These are phyloP conservation scores for Oryza brachyantha DNA, from an alignment of 176 grass and related monocot genomes.

Conservation along the genomic window DNA sequence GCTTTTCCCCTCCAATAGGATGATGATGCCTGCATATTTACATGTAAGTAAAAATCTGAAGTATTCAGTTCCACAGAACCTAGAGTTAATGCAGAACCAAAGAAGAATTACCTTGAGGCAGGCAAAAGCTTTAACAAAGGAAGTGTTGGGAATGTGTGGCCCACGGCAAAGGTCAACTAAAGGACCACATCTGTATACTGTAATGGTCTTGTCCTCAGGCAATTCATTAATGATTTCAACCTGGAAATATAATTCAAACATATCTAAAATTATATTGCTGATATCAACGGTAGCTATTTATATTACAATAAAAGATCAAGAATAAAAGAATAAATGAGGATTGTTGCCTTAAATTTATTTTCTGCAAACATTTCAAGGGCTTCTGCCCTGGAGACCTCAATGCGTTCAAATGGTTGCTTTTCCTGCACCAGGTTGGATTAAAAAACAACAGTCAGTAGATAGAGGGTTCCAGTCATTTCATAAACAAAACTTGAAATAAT, in stretches of 20 bases:
- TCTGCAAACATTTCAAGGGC: conserved; percentile 91
- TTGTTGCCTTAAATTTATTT: conserved; percentile 92
- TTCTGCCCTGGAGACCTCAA: conserved; percentile 88
- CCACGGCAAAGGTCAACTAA: conserved; percentile 97
- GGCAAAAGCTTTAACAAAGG: conserved; percentile 95
- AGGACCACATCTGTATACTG: conserved; percentile 95
- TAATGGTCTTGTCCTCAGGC: conserved; percentile 96
- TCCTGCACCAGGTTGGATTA: conserved; percentile 56
- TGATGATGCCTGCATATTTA: conserved; percentile 72
- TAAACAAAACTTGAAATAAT: not conserved
- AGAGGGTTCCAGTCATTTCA: conserved; percentile 9
- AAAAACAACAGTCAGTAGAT: not conserved
- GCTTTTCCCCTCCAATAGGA: conserved; percentile 97
- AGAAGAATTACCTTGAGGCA: conserved; percentile 79
- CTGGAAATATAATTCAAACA: conserved; percentile 45
- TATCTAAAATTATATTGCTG: not conserved
- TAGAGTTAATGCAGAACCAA: conserved; percentile 16
- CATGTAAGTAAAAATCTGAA: conserved; percentile 32
- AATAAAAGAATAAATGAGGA: not conserved
- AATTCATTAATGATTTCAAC: conserved; percentile 98
- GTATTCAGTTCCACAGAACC: conserved; percentile 18
- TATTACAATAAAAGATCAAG: conserved; percentile 11
- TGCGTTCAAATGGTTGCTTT: conserved; percentile 95
- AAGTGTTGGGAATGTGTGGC: conserved; percentile 93
- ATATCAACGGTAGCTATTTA: not conserved